phyloP scores from a whole-genome alignment of 768 basidiomycete genomes.

The Psilocybe azurescens region DNA sequence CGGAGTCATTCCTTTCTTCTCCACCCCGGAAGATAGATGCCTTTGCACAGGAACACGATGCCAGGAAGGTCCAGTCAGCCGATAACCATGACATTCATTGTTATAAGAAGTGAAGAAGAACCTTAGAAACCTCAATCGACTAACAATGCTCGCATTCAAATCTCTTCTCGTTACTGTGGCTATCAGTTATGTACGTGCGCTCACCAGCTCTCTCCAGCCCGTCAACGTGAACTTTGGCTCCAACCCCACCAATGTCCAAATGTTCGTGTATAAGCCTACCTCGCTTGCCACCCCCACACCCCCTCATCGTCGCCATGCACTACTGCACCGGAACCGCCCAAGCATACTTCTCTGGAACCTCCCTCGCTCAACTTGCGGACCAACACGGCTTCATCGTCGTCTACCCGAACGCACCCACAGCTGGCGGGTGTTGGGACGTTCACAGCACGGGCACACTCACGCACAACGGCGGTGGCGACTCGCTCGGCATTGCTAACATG shows the following conservation, averaged over 20 bases:
- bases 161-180: not conserved
- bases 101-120: too few species aligned
- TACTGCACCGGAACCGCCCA: slow-evolving; percentile 57
- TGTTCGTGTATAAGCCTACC: slow-evolving; percentile 49
- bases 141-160: not conserved
- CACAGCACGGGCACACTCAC: slow-evolving; percentile 52
- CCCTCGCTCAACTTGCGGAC: slow-evolving; percentile 54
- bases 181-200: slow-evolving; percentile 15
- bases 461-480: slow-evolving; percentile 61
- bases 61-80: too few species aligned
- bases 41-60: too few species aligned
- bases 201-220: slow-evolving; percentile 35
- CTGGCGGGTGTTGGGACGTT: slow-evolving; percentile 60
- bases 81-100: too few species aligned
- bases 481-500: slow-evolving; percentile 51
- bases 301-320: slow-evolving; percentile 58
- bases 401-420: slow-evolving; percentile 44
- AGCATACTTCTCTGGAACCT: slow-evolving; percentile 52
- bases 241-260: slow-evolving; percentile 57
- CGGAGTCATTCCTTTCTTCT: too few species aligned
- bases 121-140: too few species aligned
- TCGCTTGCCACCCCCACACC: slow-evolving; percentile 39
- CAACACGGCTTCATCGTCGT: slow-evolving; percentile 56
- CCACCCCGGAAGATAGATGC: slow-evolving; percentile 11
- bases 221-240: slow-evolving; percentile 49